Base-by-base conservation (phyloP, 257 asterid genomes). In the Euphrasia confusa region DNA sequence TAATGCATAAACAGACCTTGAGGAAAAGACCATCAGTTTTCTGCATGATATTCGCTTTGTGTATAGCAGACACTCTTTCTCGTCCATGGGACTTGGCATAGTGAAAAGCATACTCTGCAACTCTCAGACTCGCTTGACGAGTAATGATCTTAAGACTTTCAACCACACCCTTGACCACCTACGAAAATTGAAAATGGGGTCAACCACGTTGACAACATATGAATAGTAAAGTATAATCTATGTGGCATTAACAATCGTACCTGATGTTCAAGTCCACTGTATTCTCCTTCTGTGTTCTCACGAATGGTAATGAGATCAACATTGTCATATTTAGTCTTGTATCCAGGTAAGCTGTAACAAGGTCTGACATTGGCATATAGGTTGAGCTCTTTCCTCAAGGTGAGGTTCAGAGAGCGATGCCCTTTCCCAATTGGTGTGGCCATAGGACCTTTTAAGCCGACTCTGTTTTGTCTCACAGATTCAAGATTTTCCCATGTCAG, bases 161-260 rank as follows among this genome's bases (percentile, higher is more conserved):
- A 73, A 91, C 98, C 67, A 91, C 98, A 74, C 98, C 98, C 72
- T 90, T 86, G 62, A 91, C 98, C 75, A 91, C 98, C 98, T 91
- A 66, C 28, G 56, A 44, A 13, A 66, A 63, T 66, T 0, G 63
- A 61, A 63, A 37, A 74, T 52, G 58, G 63, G 54, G 4, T 66
- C 58, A 18, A 65, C 65, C 56, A 37, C 13, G 60, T 63, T 49
- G 60, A 62, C 56, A 49, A 56, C 27, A 44, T 61, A 59, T 32
- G 63, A 60, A 24, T 49, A 50, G 21, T 61, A 42, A 18, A 57
- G 2, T 9, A 47, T 57, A 48, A 3, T 10, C 28, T 37, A 60
- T 14, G 15, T 21, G 45, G 37, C 52, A 18, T 24, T 30, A 40
- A 26, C 15, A 49, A 61, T 54, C 69, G 55, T 59, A 77, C 88